Base-by-base conservation (phyloP, 1,284 basidiomycete species). In the Boletellus dicymbophilus region DNA sequence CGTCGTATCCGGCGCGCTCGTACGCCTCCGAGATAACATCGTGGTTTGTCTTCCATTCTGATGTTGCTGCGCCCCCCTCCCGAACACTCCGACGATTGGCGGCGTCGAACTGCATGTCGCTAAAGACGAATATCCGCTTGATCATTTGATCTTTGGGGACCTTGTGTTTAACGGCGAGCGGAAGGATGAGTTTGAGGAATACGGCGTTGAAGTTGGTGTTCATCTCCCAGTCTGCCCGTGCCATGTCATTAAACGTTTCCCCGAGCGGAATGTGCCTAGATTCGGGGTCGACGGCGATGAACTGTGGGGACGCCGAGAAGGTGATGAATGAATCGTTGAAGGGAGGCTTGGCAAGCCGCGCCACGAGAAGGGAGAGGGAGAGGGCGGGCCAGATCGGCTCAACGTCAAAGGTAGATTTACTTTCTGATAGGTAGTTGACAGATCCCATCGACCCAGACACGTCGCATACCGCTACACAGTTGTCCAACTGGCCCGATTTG, bases 31-130 rank as follows among this genome's bases (percentile, higher is more conserved):
- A 33, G 39, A 44, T 16, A 33, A 42, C 46, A 6, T 48, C 38
- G 20, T 88, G 78, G 46, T 79, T 85, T 22, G 86, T 88, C 57
- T 78, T 73, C 79, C 84, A 86, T 6, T 60, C 43, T 0, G n/a
- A n/a, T n/a, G 40, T 49, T 0, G 53, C 49, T 23, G 33, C 10
- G 3, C 40, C n/a, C 16, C 9, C 10, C 27, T 6, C 27, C 8
- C 20, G 15, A 31, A 12, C 23, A 7, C 18, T 6, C 25, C 15
- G 5, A 1, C 2, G 6, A 11, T 28, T 21, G 18, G 46, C 46
- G 4, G 51, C 48, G 61, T 90, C 83, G 54, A 90, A 90, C 67
- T 89, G 85, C 88, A 90, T 89, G 60, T 90, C 85, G 6, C 78
- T 79, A 64, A 90, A 90, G 37, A 89, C 75, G 59, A 90, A 88